Percentiles rank a stretch among this genome's conserved stretches.
Conservation (phyloP, 192 early-diverging fungal genomes). For the Backusella westeae region DNA sequence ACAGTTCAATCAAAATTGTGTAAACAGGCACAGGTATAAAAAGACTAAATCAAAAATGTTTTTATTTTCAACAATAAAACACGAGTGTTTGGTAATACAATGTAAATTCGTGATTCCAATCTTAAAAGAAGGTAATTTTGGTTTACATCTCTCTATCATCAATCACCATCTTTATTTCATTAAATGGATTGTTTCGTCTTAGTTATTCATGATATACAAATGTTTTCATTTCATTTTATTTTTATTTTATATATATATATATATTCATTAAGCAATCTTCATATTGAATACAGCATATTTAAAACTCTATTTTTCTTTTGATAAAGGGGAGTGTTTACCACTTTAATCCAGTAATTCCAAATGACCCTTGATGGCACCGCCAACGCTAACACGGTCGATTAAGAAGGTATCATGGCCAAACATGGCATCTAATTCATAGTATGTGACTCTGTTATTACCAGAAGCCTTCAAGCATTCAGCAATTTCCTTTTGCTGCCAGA, state of each 20-base stretch:
- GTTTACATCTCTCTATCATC: too few relatives aligned
- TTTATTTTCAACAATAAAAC: too few relatives aligned
- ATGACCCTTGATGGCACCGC: constrained; percentile 92
- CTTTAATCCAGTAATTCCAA: constrained; percentile 48
- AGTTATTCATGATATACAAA: background rate
- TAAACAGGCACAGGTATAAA: too few relatives aligned
- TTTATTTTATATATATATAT: background rate
- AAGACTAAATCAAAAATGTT: too few relatives aligned
- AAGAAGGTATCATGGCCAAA: constrained; percentile 98
- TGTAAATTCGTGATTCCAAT: too few relatives aligned
- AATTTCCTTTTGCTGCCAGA: constrained; percentile 95
- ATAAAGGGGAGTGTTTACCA: background rate
- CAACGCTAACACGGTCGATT: constrained; percentile 87
- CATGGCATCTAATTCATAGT: constrained; percentile 95
- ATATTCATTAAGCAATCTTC: background rate
- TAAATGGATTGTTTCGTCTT: too few relatives aligned
- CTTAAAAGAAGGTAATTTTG: too few relatives aligned
- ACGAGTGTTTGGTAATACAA: too few relatives aligned
- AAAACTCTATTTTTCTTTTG: background rate
- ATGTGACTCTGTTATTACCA: constrained; percentile 90
- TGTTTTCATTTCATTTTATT: background rate
- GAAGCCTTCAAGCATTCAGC: constrained; percentile 79
- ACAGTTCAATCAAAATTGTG: too few relatives aligned
- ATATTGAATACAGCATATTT: background rate
- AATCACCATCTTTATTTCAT: too few relatives aligned